Evolutionary conservation across 202 grass and related monocot genomes (phyloP).

Genomic region (Zoysia matrella): DNA sequence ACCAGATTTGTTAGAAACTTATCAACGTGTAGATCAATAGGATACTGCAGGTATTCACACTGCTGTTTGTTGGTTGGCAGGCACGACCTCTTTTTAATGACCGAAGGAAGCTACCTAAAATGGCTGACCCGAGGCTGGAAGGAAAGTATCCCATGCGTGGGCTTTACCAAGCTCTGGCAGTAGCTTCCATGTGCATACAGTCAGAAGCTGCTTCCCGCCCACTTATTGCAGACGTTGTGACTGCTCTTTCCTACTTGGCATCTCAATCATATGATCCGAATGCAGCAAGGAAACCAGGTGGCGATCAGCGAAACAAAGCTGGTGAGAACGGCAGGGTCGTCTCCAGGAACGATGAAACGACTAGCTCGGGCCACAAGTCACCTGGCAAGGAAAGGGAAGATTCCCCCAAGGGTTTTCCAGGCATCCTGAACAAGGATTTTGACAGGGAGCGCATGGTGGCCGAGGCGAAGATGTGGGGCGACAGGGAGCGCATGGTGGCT

Average conservation of each 20-base stretch:
- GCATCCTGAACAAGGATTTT: conserved; percentile 63
- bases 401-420: conserved; percentile 49
- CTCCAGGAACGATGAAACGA: conserved; percentile 35
- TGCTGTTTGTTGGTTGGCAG: conserved; percentile 41
- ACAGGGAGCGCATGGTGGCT: conserved; percentile 69
- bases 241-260: conserved; percentile 89
- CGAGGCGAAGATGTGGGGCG: conserved; percentile 85
- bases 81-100: conserved; percentile 88
- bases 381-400: conserved; percentile 63
- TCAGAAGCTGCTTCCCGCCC: conserved; percentile 87
- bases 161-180: conserved; percentile 89
- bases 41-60: conserved; percentile 4
- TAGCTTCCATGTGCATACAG: conserved; percentile 98
- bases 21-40: not conserved
- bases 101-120: conserved; percentile 83
- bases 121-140: conserved; percentile 84
- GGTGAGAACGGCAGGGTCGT: conserved; percentile 48
- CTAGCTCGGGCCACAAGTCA: conserved; percentile 41
- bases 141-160: conserved; percentile 93
- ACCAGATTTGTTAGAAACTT: conserved; percentile 3
- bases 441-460: conserved; percentile 76
- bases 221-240: conserved; percentile 90
- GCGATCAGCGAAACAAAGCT: conserved; percentile 43
- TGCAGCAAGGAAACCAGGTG: conserved; percentile 38
- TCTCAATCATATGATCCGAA: conserved; percentile 74